Evolutionary conservation across 108 stramenopile genomes (phyloP), one percentile per base, ranked within the genome.

Genomic region (Epithemia pelagica): DNA sequence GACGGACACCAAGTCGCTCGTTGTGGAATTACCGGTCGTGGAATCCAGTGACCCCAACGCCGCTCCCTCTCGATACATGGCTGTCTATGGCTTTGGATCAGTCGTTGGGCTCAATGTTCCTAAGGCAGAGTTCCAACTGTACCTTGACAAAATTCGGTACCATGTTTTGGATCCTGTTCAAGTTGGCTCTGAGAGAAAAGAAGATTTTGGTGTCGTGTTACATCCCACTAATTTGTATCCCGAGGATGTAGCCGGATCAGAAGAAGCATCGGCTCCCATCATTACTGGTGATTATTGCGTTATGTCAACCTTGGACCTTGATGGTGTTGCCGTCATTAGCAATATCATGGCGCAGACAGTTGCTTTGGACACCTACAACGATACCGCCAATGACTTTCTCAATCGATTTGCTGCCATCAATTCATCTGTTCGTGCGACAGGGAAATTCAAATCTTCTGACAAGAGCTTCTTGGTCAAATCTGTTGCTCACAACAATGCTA

Each of bases 301-400:
- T 52, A 86, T 97, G 24, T 80, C 83, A 65, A 83, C 84, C 61
- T 68, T 97, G 55, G 90, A 95, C 59, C 85, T 93, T 78, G 89
- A 95, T 64, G 91, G 87, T 19, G 88, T 94, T n/a, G 88, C 84
- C 31, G 90, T 97, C 53, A 87, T 97, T 32, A 82, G 86, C 24
- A 85, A 87, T 54, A 84, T 97, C 54, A 86, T 97, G 90, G 96
- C 86, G 1, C 91, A 95, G 67, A 88, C 89, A 24, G 93, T 95
- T 0, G 96, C 96, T 10, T 68, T 97, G 66, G 96, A 95, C 61
- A 82, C 89, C 68, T 91, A 92, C 82, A 89, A 86, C 72, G 90
- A 89, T 51, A 90, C 77, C 21, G 93, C 92, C 28, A 94, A 97
- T 69, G 83, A 86, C 46, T 72, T 97, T 52, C 76, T 97, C 53